Evolutionary conservation across 768 basidiomycete genomes (phyloP).

Genomic region (Lentinula detonsa): DNA sequence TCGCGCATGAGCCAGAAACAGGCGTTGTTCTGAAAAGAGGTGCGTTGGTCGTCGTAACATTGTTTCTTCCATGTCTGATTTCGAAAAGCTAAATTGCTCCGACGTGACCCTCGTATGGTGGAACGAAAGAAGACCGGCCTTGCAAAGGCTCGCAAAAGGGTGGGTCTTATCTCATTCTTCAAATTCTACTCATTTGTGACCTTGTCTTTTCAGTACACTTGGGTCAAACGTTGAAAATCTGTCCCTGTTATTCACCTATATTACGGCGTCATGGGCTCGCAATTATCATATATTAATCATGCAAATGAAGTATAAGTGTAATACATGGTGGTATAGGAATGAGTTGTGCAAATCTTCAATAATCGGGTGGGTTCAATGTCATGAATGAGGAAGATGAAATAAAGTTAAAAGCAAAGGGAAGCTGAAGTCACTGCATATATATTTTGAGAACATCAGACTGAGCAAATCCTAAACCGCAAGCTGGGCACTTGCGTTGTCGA

Average conservation of each 20-base stretch:
- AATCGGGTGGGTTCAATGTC: background rate
- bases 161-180: constrained; percentile 33
- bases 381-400: constrained; percentile 2
- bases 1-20: constrained; percentile 63
- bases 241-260: background rate
- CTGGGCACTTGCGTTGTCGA: constrained; percentile 91
- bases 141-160: constrained; percentile 88
- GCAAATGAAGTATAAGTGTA: constrained; percentile 8
- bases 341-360: background rate
- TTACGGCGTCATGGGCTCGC: constrained; percentile 4
- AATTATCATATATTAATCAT: constrained; percentile 12
- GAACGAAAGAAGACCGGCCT: constrained; percentile 96
- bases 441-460: constrained; percentile 66
- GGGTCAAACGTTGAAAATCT: constrained; percentile 84
- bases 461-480: constrained; percentile 77
- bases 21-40: constrained; percentile 67
- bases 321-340: constrained; percentile 8
- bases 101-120: constrained; percentile 95
- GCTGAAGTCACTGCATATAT: constrained; percentile 35
- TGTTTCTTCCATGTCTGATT: constrained; percentile 8
- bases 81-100: constrained; percentile 68
- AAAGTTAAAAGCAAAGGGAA: background rate
- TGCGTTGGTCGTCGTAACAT: constrained; percentile 26
- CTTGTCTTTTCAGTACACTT: constrained; percentile 58
- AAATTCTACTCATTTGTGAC: background rate